phyloP scores from a whole-genome alignment of 2,329 filamentous ascomycete species.

The Apiospora malaysiana region DNA sequence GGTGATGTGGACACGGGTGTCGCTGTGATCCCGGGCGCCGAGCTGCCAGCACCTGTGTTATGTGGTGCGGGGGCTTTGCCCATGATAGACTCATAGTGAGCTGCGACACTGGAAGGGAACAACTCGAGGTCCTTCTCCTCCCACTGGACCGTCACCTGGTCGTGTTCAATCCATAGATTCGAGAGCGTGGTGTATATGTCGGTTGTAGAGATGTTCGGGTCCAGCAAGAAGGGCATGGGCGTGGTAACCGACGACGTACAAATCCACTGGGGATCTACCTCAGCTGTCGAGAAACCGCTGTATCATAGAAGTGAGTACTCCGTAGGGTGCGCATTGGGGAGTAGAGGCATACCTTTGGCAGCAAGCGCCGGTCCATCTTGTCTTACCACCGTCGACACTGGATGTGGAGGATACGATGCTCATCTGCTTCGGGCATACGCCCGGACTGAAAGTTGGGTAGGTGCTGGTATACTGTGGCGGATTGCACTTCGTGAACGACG shows the following conservation, averaged over 20 bases:
- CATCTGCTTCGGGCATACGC: slow-evolving; percentile 38
- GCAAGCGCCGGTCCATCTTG: slow-evolving; percentile 36
- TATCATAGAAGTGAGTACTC: not conserved
- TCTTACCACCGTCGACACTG: slow-evolving; percentile 26
- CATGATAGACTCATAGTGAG: slow-evolving; percentile 38
- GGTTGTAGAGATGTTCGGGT: slow-evolving; percentile 36
- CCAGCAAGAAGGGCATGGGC: slow-evolving; percentile 38
- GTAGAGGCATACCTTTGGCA: slow-evolving; percentile 35
- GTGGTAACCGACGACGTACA: slow-evolving; percentile 37
- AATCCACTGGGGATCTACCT: slow-evolving; percentile 28
- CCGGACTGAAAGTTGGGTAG: slow-evolving; percentile 38
- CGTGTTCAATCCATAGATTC: slow-evolving; percentile 36
- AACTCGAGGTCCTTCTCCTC: slow-evolving; percentile 31
- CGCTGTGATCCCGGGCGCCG: not conserved
- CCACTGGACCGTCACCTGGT: slow-evolving; percentile 38
- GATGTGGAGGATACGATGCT: slow-evolving; percentile 31
- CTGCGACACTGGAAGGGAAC: slow-evolving; percentile 32
- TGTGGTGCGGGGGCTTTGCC: slow-evolving; percentile 20
- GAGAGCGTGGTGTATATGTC: slow-evolving; percentile 39
- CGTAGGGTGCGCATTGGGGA: not conserved
- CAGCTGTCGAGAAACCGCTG: slow-evolving; percentile 36
- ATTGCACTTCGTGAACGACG: slow-evolving; percentile 37
- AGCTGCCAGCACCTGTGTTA: not conserved
- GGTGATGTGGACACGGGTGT: not conserved
- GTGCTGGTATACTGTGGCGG: slow-evolving; percentile 34